Evolutionary conservation across 345 rosid species (phyloP).

Genomic region (Populus davidiana): DNA sequence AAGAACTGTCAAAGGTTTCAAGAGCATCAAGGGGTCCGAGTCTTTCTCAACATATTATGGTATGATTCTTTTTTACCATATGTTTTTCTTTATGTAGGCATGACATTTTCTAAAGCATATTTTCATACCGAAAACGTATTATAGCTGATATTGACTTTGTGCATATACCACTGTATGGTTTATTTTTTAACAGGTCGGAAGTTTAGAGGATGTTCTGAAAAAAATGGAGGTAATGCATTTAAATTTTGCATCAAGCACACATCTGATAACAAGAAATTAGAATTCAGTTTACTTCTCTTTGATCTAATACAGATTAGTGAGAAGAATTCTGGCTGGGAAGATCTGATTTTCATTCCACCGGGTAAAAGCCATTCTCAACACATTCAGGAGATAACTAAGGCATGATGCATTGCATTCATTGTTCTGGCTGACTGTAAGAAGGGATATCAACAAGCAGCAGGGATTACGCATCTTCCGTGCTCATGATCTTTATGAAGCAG

Average conservation of each 20-base stretch:
- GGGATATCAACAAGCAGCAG: slow-evolving; percentile 14
- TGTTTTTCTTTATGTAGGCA: not conserved
- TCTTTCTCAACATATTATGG: slow-evolving; percentile 81
- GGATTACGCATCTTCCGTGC: not conserved
- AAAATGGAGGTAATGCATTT: slow-evolving; percentile 80
- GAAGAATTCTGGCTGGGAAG: slow-evolving; percentile 94
- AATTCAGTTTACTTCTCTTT: slow-evolving; percentile 10
- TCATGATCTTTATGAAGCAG: slow-evolving; percentile 11
- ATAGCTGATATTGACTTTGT: not conserved
- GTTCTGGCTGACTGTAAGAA: slow-evolving; percentile 9
- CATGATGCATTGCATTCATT: slow-evolving; percentile 19
- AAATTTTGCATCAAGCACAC: not conserved
- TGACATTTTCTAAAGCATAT: not conserved
- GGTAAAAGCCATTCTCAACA: slow-evolving; percentile 88
- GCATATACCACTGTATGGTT: not conserved
- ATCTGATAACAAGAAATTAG: not conserved
- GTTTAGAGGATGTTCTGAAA: slow-evolving; percentile 79
- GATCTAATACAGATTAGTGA: slow-evolving; percentile 57
- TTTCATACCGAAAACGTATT: not conserved
- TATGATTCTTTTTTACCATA: slow-evolving; percentile 19
- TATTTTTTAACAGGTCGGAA: slow-evolving; percentile 68
- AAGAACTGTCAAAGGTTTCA: slow-evolving; percentile 70
- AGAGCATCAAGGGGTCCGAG: slow-evolving; percentile 59
- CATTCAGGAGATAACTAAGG: slow-evolving; percentile 59
- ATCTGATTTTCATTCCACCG: slow-evolving; percentile 89